phyloP scores from a whole-genome alignment of 129 eudicot genomes.

The Deinandra increscens region DNA sequence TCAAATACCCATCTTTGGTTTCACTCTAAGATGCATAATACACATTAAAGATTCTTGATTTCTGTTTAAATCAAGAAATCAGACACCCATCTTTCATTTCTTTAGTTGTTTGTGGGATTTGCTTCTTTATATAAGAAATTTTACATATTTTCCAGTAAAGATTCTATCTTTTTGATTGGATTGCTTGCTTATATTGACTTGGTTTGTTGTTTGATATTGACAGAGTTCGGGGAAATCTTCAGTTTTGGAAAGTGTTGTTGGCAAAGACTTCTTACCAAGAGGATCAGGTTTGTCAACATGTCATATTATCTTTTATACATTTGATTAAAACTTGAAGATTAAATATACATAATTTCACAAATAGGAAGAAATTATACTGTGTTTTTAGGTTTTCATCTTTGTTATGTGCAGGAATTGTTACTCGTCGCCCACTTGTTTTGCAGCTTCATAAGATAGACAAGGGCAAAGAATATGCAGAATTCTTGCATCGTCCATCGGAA shows the following conservation, averaged over 20 bases:
- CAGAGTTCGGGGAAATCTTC: constrained; percentile 49
- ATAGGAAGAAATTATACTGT: neutral
- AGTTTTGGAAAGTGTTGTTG: constrained; percentile 42
- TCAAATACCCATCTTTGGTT: constrained; percentile 8
- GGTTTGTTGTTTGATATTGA: neutral
- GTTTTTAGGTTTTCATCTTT: neutral
- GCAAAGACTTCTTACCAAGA: constrained; percentile 45
- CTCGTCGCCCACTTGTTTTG: constrained; percentile 48
- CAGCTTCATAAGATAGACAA: constrained; percentile 63
- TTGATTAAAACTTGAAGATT: neutral
- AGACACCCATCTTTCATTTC: constrained; percentile 10
- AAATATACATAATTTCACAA: neutral
- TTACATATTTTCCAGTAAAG: neutral
- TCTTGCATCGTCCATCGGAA: constrained; percentile 47
- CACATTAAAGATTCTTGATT: constrained; percentile 19
- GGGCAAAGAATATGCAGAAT: constrained; percentile 55
- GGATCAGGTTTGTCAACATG: constrained; percentile 39
- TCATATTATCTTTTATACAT: neutral
- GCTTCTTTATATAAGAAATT: neutral
- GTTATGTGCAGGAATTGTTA: constrained; percentile 44
- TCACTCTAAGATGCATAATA: constrained; percentile 7
- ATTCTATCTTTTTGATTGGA: neutral
- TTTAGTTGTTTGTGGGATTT: neutral
- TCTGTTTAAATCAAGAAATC: neutral
- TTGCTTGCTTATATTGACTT: constrained; percentile 5